Conservation (phyloP, 2,329 filamentous ascomycete genomes). For the Talaromyces atroroseus region DNA sequence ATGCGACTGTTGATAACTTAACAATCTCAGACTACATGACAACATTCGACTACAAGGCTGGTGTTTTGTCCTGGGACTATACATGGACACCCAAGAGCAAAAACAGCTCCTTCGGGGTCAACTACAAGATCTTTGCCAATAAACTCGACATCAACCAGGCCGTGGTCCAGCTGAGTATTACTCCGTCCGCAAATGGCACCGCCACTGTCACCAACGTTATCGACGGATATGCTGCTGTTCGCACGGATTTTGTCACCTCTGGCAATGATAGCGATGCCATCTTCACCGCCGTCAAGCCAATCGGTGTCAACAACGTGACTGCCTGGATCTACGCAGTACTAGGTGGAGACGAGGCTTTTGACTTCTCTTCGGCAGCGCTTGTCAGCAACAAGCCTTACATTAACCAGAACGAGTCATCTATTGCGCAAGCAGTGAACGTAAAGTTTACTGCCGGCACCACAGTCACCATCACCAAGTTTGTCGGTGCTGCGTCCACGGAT, state of each 20-base stretch:
- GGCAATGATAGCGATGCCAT: conserved; percentile 53
- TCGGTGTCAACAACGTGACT: conserved; percentile 57
- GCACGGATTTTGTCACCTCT: conserved; percentile 55
- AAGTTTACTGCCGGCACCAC: conserved; percentile 49
- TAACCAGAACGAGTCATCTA: conserved; percentile 56
- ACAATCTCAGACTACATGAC: conserved; percentile 59
- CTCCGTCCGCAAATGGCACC: conserved; percentile 48
- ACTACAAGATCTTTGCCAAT: conserved; percentile 62
- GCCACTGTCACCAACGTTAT: conserved; percentile 61
- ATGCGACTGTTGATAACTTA: conserved; percentile 54
- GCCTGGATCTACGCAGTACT: conserved; percentile 52
- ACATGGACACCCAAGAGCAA: conserved; percentile 55
- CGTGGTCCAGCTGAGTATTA: conserved; percentile 56
- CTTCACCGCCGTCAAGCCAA: conserved; percentile 60
- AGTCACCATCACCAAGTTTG: conserved; percentile 58
- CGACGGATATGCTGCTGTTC: conserved; percentile 63
- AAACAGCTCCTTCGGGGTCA: conserved; percentile 50
- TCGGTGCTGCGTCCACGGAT: conserved; percentile 64
- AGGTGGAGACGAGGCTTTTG: conserved; percentile 33
- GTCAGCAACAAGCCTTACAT: conserved; percentile 47
- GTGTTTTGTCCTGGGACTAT: conserved; percentile 59
- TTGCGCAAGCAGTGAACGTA: conserved; percentile 57
- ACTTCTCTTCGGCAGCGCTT: conserved; percentile 38
- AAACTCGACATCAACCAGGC: conserved; percentile 59
- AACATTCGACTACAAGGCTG: conserved; percentile 58